Percentiles rank a stretch among this genome's conserved stretches.
Evolutionary conservation across 768 basidiomycete genomes (phyloP).

Genomic region (Phanerochaete carnosa): DNA sequence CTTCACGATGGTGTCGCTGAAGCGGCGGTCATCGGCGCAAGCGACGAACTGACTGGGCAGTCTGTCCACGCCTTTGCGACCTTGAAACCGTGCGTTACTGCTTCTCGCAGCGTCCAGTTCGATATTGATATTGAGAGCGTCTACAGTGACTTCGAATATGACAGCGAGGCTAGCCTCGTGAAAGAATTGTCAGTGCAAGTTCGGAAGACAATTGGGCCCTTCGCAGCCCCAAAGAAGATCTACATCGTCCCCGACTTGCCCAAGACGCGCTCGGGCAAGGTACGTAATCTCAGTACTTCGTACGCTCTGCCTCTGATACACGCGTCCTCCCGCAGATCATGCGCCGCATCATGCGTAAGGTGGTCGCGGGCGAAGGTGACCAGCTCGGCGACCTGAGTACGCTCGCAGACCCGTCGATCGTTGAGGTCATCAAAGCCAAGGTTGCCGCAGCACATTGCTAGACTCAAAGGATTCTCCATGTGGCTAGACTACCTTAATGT

Average conservation of each 20-base stretch:
- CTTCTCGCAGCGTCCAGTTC: neutral
- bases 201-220: conserved; percentile 97
- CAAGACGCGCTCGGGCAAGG: conserved; percentile 93
- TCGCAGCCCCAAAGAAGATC: conserved; percentile 95
- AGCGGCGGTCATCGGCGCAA: conserved; percentile 78
- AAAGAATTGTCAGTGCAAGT: conserved; percentile 96
- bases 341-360: conserved; percentile 95
- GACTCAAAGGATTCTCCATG: neutral
- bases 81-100: conserved; percentile 75
- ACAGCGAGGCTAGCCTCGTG: conserved; percentile 66
- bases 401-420: conserved; percentile 82
- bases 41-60: conserved; percentile 88
- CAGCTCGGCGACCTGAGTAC: conserved; percentile 95
- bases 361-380: conserved; percentile 90
- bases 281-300: neutral
- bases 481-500: neutral
- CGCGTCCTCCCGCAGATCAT: conserved; percentile 48
- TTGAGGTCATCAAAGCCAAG: conserved; percentile 84
- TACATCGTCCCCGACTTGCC: conserved; percentile 81
- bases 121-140: too few species aligned
- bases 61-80: conserved; percentile 94
- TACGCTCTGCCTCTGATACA: neutral
- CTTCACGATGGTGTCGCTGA: conserved; percentile 94
- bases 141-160: conserved; percentile 73
- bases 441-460: conserved; percentile 38